A percentile compares a stretch with the other conserved stretches of the same genome.
Conservation (phyloP, 371 early-diverging fungal species). For the Syncephalastrum sp. region DNA sequence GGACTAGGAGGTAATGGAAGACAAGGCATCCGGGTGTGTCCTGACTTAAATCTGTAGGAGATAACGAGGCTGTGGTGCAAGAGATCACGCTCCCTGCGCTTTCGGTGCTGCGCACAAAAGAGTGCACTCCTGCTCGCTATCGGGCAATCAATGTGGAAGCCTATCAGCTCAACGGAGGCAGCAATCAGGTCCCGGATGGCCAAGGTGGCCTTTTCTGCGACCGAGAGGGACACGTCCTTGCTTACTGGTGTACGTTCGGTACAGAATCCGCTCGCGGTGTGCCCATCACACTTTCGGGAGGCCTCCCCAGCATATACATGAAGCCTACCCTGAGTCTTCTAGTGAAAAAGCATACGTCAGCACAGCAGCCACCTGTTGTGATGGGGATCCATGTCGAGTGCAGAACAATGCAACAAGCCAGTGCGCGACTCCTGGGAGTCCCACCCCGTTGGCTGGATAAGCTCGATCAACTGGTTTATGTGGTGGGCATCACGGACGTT, state of each 20-base stretch:
- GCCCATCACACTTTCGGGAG: slow-evolving; percentile 66
- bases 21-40: too few species aligned
- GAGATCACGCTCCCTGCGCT: slow-evolving; percentile 60
- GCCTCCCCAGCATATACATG: slow-evolving; percentile 49
- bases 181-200: slow-evolving; percentile 53
- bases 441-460: slow-evolving; percentile 73
- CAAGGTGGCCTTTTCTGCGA: slow-evolving; percentile 73
- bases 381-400: slow-evolving; percentile 71
- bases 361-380: slow-evolving; percentile 31
- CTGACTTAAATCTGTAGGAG: neutral
- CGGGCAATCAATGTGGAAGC: slow-evolving; percentile 79
- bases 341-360: slow-evolving; percentile 25
- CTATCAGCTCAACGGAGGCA: slow-evolving; percentile 38
- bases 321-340: slow-evolving; percentile 35
- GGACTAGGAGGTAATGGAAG: slow-evolving; percentile 48
- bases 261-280: slow-evolving; percentile 61
- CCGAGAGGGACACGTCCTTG: slow-evolving; percentile 64
- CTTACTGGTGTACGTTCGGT: slow-evolving; percentile 76
- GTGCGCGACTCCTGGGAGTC: slow-evolving; percentile 80
- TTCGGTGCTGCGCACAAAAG: slow-evolving; percentile 62
- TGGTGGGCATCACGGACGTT: slow-evolving; percentile 58
- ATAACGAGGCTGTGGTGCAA: slow-evolving; percentile 53
- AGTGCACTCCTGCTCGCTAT: slow-evolving; percentile 63
- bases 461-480: slow-evolving; percentile 72
- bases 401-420: slow-evolving; percentile 76